A percentile compares a stretch with the other conserved stretches of the same genome.
Evolutionary conservation across 169 alveolate species (phyloP).

Genomic region (Ichthyophthirius multifiliis): DNA sequence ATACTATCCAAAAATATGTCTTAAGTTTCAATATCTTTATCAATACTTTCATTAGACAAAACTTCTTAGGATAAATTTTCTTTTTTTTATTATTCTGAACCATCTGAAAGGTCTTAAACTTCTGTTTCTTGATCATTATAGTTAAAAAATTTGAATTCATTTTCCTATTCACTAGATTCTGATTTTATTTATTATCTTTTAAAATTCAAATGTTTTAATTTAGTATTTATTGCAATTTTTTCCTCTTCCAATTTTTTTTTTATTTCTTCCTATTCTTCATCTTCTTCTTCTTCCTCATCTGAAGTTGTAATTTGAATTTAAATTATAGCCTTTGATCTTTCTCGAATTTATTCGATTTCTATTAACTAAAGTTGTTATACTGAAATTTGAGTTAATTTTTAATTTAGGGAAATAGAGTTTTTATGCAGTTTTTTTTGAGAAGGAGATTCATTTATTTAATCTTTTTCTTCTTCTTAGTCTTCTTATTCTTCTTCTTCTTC

Average conservation of each 20-base stretch:
- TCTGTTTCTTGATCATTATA: not conserved
- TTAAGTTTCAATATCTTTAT: not conserved
- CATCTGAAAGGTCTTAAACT: not conserved
- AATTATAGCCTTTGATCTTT: too few relatives aligned
- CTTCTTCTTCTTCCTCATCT: not conserved
- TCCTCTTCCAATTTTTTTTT: not conserved
- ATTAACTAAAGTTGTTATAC: too few relatives aligned
- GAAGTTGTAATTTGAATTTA: too few relatives aligned
- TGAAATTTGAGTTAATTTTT: too few relatives aligned
- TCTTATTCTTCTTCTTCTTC: too few relatives aligned
- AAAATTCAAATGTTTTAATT: not conserved
- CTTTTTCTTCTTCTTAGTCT: too few relatives aligned
- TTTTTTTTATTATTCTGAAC: not conserved
- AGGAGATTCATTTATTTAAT: too few relatives aligned
- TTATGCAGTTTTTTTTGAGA: too few relatives aligned
- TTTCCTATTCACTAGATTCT: slow-evolving; percentile 7
- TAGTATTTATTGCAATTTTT: not conserved
- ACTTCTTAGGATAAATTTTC: not conserved
- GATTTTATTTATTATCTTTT: too few relatives aligned
- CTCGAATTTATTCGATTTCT: too few relatives aligned
- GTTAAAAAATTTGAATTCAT: not conserved
- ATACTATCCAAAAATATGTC: not conserved
- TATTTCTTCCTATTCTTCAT: not conserved
- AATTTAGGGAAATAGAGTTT: too few relatives aligned
- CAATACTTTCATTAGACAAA: too few relatives aligned